Conservation (phyloP, 176 grass and related monocot species). For the Cocos nucifera region DNA sequence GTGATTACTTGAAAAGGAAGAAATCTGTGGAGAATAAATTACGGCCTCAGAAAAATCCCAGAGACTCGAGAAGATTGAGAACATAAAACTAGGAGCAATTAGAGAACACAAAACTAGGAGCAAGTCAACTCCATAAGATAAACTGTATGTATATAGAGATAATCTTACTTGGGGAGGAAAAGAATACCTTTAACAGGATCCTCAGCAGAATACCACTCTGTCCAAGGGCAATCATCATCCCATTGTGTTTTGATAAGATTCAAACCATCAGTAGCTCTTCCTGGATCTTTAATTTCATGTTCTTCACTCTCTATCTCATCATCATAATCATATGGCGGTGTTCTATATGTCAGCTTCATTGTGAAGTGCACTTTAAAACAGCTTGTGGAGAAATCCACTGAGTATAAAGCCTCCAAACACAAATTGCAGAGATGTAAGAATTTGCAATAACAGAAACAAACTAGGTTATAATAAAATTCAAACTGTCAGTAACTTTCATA, state of each 20-base stretch:
- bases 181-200: conserved; percentile 85
- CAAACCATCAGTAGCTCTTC: conserved; percentile 39
- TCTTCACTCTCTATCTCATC: conserved; percentile 42
- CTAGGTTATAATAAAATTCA: no score
- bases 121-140: no score
- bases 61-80: no score
- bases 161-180: background rate
- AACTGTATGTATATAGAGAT: no score
- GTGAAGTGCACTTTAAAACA: conserved; percentile 71
- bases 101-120: no score
- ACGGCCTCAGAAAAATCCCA: no score
- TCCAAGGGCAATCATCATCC: conserved; percentile 95
- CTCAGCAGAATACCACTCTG: conserved; percentile 99
- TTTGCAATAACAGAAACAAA: no score
- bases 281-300: conserved; percentile 38
- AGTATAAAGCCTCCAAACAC: conserved; percentile 63
- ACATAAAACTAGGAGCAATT: no score
- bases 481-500: no score
- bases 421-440: conserved; percentile 10
- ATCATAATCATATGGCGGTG: conserved; percentile 71
- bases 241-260: conserved; percentile 63
- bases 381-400: conserved; percentile 59
- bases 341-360: conserved; percentile 93
- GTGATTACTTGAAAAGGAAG: no score
- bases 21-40: no score